Conservation (phyloP, 305 asterid species). For the Fraxinus nigra region DNA sequence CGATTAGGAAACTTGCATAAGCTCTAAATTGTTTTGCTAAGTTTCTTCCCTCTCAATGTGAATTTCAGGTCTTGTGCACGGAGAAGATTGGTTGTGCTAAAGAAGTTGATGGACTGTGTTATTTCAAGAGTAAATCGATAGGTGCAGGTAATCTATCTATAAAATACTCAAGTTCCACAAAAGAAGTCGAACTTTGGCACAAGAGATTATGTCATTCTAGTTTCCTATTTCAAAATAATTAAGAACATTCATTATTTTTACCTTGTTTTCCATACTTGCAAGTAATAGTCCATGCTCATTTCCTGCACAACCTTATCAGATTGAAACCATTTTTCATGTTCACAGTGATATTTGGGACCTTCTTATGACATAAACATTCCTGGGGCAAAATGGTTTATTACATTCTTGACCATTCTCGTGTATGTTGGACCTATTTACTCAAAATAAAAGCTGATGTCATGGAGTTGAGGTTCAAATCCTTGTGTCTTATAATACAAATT, state of each 20-base stretch:
- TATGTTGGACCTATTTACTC: not conserved
- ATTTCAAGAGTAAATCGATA: not conserved
- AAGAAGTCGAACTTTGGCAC: not conserved
- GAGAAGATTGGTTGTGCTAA: not conserved
- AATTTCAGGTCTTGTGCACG: not conserved
- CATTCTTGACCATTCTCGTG: not conserved
- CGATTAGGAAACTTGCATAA: not conserved
- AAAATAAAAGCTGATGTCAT: not conserved
- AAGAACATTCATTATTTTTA: not conserved
- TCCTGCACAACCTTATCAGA: not conserved
- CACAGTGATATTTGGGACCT: not conserved
- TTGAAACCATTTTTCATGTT: not conserved
- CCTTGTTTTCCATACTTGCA: too few relatives aligned
- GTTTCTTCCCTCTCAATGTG: not conserved
- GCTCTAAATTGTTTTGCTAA: not conserved
- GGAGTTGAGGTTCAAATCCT: not conserved
- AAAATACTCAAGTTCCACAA: not conserved
- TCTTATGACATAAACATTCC: not conserved
- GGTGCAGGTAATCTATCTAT: not conserved
- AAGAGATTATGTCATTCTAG: not conserved
- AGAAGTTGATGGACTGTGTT: not conserved
- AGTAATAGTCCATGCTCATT: not conserved
- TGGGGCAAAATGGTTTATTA: not conserved
- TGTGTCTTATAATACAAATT: not conserved
- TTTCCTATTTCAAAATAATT: not conserved